Base-by-base conservation (phyloP, 495 filamentous ascomycete genomes). In the Neurospora sp. region DNA sequence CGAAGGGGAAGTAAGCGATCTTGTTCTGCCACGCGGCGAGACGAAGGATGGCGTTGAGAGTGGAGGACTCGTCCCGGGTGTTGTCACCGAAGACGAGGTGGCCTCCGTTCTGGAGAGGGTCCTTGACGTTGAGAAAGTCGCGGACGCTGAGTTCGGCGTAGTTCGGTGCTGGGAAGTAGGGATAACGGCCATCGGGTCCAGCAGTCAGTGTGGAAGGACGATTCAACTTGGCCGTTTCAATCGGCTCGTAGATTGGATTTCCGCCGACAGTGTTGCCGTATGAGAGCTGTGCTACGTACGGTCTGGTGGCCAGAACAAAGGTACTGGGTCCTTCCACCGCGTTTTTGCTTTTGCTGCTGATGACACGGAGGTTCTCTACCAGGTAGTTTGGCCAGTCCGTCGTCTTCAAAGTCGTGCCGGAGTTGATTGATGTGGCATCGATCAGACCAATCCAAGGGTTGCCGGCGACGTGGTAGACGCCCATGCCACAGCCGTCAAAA, bases 191-290 rank as follows among this genome's bases (percentile, higher is more conserved):
- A 35, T 77, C 73, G 3, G 79, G 78, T 18, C 27, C 53, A 3
- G 53, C 4, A 8, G 81, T 77, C 9, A 83, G 75, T 0, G 73
- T 74, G 7, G 72, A 35, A 20, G 82, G 78, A 8, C 81, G 77
- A 40, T 39, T 72, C 27, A 61, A 18, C 40, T 73, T 73, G 0
- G 75, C 47, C 3, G 81, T 81, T 9, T 87, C 75, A 0, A 86
- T 84, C 2, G 80, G 73, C 10, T 86, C 85, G 76, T 93, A 92
- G 12, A 90, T 84, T 3, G 86, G 85, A 77, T 88, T 88, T 14
- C 85, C 83, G 20, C 86, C 86, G 18, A 91, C 77, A 3, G 89
- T 90, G 73, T 93, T 91, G 35, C 71, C 82, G 45, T 81, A 84
- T 8, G 81, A 75, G 65, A 79, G 80, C 27, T 80, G 83, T 6